Evolutionary conservation across 2,329 filamentous ascomycete species (phyloP).

Genomic region (Delphinella strobiligena): DNA sequence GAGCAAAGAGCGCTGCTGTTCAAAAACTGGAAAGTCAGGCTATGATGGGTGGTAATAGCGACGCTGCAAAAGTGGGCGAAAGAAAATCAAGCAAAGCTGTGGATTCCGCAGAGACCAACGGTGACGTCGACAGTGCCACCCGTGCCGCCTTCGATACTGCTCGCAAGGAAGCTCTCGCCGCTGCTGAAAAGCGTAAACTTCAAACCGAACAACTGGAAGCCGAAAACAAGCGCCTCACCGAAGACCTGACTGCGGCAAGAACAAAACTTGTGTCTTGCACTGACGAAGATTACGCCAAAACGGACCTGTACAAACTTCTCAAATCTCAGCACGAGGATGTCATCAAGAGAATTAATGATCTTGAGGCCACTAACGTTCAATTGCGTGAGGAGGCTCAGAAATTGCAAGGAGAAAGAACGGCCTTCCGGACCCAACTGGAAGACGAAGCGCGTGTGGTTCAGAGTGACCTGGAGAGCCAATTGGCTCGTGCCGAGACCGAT

Average conservation of each 20-base stretch:
- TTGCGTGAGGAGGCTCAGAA: conserved; percentile 77
- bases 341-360: conserved; percentile 79
- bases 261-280: conserved; percentile 57
- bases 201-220: conserved; percentile 69
- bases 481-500: conserved; percentile 71
- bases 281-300: conserved; percentile 88
- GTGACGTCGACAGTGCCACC: conserved; percentile 41
- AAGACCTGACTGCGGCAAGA: conserved; percentile 67
- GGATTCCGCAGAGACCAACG: conserved; percentile 38
- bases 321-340: conserved; percentile 86
- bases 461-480: conserved; percentile 68
- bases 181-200: conserved; percentile 72
- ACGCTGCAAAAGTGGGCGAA: conserved; percentile 28
- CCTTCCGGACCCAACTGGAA: conserved; percentile 70
- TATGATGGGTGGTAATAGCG: conserved; percentile 50
- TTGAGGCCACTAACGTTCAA: conserved; percentile 79
- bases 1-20: conserved; percentile 76
- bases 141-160: conserved; percentile 60
- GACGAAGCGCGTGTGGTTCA: conserved; percentile 62
- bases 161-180: conserved; percentile 65
- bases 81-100: conserved; percentile 18
- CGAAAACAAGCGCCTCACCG: conserved; percentile 63
- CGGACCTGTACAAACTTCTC: conserved; percentile 85
- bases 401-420: conserved; percentile 70
- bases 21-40: conserved; percentile 88